Percentiles rank a stretch among this genome's conserved stretches.
These are phyloP conservation scores for Eucalyptus brandiana DNA, from an alignment of 345 rosid genomes.

Conservation along the genomic window DNA sequence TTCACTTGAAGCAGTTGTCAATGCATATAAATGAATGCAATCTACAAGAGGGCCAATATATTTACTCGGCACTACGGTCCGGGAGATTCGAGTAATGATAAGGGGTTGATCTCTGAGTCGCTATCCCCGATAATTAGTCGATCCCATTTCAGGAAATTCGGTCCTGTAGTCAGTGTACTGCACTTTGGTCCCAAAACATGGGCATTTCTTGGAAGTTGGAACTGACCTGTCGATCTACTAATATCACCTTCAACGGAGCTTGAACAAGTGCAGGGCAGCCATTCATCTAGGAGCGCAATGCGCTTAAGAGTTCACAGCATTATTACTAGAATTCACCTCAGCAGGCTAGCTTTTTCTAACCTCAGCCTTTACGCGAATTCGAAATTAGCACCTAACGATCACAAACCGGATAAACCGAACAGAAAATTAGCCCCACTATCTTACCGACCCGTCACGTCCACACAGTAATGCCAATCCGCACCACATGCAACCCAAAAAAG, in stretches of 20 bases:
- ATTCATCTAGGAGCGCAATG: too few species aligned
- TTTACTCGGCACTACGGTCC: neutral
- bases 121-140: neutral
- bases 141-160: neutral
- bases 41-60: neutral
- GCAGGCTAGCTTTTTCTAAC: neutral
- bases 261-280: neutral
- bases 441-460: neutral
- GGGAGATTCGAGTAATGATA: neutral
- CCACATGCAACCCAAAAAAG: neutral
- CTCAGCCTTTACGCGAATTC: neutral
- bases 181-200: slow-evolving; percentile 3
- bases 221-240: neutral
- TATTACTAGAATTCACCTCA: too few species aligned
- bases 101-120: neutral
- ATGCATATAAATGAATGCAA: neutral
- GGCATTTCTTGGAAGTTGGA: neutral
- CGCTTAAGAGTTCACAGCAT: too few species aligned
- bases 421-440: neutral
- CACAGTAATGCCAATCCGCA: neutral
- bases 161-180: neutral
- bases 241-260: neutral
- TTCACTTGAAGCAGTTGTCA: neutral
- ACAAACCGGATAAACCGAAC: neutral
- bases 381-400: neutral